These are phyloP conservation scores for Exophiala viscosa DNA, from an alignment of 2,329 filamentous ascomycete species.

Conservation along the genomic window DNA sequence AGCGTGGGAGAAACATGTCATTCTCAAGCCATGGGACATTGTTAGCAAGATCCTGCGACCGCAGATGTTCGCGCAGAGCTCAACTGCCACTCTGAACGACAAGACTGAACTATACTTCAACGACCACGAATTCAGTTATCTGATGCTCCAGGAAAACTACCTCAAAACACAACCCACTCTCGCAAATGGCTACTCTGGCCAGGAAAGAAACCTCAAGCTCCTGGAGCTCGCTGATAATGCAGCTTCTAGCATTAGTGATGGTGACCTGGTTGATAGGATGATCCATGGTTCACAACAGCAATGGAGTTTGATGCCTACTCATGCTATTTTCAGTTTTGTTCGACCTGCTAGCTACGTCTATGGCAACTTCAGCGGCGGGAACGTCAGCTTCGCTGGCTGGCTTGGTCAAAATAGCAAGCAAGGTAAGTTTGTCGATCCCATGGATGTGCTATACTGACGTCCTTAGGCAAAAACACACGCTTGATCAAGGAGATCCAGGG, in stretches of 20 bases:
- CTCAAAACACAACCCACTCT: conserved; percentile 73
- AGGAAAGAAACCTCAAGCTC: conserved; percentile 72
- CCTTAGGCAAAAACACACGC: conserved; percentile 62
- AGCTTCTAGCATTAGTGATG: conserved; percentile 94
- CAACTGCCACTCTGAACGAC: conserved; percentile 86
- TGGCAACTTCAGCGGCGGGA: conserved; percentile 67
- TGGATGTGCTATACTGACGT: conserved; percentile 19
- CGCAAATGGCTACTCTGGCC: conserved; percentile 59
- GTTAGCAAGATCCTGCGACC: conserved; percentile 86
- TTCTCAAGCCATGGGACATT: conserved; percentile 98
- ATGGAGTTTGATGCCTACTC: conserved; percentile 95
- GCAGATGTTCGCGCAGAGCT: conserved; percentile 77
- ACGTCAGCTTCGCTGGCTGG: conserved; percentile 81
- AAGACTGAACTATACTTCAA: conserved; percentile 99
- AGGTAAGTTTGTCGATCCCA: conserved; percentile 48
- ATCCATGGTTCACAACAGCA: conserved; percentile 98
- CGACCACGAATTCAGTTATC: conserved; percentile 92
- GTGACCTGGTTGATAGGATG: conserved; percentile 93
- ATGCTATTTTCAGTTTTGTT: conserved; percentile 93
- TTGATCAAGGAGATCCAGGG: conserved; percentile 91
- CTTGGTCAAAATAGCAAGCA: conserved; percentile 91
- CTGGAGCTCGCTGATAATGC: conserved; percentile 83
- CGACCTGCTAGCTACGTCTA: conserved; percentile 82
- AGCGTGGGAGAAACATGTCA: conserved; percentile 95
- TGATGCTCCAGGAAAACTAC: conserved; percentile 99